phyloP scores from a whole-genome alignment of 768 basidiomycete species.

The Kockovaella imperatae region DNA sequence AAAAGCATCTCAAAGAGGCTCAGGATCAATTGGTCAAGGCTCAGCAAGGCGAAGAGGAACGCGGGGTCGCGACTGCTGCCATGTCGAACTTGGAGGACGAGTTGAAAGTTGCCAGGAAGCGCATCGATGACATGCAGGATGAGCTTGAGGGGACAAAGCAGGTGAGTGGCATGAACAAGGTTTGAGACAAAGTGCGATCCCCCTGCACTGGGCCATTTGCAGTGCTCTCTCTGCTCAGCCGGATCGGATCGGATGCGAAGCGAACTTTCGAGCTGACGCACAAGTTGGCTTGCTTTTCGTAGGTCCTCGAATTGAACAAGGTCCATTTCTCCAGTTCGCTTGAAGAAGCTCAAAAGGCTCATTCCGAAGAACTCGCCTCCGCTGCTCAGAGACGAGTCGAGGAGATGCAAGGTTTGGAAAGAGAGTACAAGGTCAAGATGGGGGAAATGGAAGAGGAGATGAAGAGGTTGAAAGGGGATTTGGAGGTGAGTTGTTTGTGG shows the following conservation, averaged over 20 bases:
- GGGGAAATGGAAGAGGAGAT: conserved; percentile 10
- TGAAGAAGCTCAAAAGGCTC: conserved; percentile 12
- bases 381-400: conserved; percentile 3
- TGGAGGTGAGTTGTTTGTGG: conserved; percentile 15
- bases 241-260: no score
- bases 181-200: background rate
- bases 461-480: conserved; percentile 3
- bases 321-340: conserved; percentile 22
- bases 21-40: conserved; percentile 6
- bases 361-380: conserved; percentile 3
- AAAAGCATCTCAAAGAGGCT: background rate
- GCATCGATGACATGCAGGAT: conserved; percentile 13
- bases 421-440: conserved; percentile 6
- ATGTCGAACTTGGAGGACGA: conserved; percentile 15
- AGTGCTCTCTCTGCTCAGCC: no score
- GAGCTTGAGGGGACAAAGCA: conserved; percentile 21
- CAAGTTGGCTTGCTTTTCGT: background rate
- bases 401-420: background rate
- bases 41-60: background rate
- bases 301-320: conserved; percentile 37
- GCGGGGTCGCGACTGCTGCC: background rate
- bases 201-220: background rate
- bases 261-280: background rate
- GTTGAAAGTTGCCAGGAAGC: conserved; percentile 10
- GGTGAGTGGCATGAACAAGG: conserved; percentile 16